These are phyloP conservation scores for Epichloe hybrida DNA, from an alignment of 2,329 filamentous ascomycete genomes.

Conservation along the genomic window DNA sequence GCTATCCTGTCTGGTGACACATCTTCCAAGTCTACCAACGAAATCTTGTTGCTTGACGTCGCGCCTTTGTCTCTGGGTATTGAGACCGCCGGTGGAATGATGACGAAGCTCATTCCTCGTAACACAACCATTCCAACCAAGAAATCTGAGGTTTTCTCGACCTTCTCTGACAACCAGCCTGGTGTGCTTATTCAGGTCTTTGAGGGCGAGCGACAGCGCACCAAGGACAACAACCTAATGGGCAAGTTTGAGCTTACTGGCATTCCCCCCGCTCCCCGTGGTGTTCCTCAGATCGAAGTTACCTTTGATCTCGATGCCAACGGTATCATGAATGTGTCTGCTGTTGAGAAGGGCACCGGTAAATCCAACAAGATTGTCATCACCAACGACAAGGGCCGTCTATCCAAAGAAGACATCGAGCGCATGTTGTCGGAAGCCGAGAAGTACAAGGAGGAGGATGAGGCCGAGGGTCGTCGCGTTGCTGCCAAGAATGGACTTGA, in stretches of 20 bases:
- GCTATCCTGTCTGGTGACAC: slow-evolving; percentile 95
- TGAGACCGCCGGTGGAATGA: slow-evolving; percentile 98
- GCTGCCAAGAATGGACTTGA: slow-evolving; percentile 97
- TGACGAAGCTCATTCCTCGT: slow-evolving; percentile 98
- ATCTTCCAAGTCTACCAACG: slow-evolving; percentile 92
- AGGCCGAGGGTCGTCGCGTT: slow-evolving; percentile 84
- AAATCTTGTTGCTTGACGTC: slow-evolving; percentile 91
- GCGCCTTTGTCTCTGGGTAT: slow-evolving; percentile 93
- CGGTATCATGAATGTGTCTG: slow-evolving; percentile 98
- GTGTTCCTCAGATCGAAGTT: slow-evolving; percentile 98
- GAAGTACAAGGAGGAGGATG: slow-evolving; percentile 99
- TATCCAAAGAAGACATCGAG: slow-evolving; percentile 99
- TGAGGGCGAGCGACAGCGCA: slow-evolving; percentile 95
- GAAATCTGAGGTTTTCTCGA: slow-evolving; percentile 99
- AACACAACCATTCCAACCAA: slow-evolving; percentile 99
- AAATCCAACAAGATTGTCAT: slow-evolving; percentile 99
- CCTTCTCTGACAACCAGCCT: slow-evolving; percentile 98
- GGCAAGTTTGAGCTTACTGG: slow-evolving; percentile 99
- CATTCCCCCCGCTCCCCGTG: slow-evolving; percentile 93
- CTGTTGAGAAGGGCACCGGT: slow-evolving; percentile 95
- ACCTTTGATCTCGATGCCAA: slow-evolving; percentile 98
- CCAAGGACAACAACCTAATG: slow-evolving; percentile 98
- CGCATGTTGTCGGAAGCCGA: slow-evolving; percentile 97
- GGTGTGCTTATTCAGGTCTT: slow-evolving; percentile 98
- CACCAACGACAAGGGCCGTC: slow-evolving; percentile 99